Conservation (phyloP, 2,329 filamentous ascomycete species). For the Fusarium nanum region DNA sequence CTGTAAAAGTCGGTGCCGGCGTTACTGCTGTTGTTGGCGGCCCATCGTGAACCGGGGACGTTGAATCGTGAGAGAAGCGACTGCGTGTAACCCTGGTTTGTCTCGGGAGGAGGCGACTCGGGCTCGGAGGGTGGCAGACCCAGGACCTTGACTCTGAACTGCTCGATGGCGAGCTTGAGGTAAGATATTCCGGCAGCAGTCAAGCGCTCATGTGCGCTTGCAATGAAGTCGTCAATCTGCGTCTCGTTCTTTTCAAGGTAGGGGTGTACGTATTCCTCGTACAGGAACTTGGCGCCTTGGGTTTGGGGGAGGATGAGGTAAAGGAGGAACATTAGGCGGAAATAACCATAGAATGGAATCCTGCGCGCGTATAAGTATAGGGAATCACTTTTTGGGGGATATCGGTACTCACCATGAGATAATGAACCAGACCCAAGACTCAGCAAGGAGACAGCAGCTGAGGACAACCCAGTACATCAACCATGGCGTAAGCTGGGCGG, state of each 20-base stretch:
- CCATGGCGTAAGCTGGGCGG: conserved; percentile 93
- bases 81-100: conserved; percentile 76
- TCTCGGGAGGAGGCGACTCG: conserved; percentile 54
- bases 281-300: conserved; percentile 89
- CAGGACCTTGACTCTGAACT: conserved; percentile 80
- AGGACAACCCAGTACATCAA: conserved; percentile 99
- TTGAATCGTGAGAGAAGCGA: conserved; percentile 86
- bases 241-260: conserved; percentile 88
- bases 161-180: conserved; percentile 76
- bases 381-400: not conserved
- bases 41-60: conserved; percentile 76
- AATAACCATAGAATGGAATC: conserved; percentile 94
- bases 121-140: conserved; percentile 72
- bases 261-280: conserved; percentile 86
- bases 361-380: conserved; percentile 51
- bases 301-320: conserved; percentile 98
- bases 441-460: conserved; percentile 81
- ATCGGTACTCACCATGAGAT: conserved; percentile 70
- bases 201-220: conserved; percentile 80
- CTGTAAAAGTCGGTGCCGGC: conserved; percentile 77
- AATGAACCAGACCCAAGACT: conserved; percentile 90
- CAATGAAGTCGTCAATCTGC: conserved; percentile 91
- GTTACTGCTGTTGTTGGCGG: conserved; percentile 55
- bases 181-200: conserved; percentile 82
- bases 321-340: conserved; percentile 86